Conservation (phyloP, 306 rosid genomes). For the Cucumis melo region DNA sequence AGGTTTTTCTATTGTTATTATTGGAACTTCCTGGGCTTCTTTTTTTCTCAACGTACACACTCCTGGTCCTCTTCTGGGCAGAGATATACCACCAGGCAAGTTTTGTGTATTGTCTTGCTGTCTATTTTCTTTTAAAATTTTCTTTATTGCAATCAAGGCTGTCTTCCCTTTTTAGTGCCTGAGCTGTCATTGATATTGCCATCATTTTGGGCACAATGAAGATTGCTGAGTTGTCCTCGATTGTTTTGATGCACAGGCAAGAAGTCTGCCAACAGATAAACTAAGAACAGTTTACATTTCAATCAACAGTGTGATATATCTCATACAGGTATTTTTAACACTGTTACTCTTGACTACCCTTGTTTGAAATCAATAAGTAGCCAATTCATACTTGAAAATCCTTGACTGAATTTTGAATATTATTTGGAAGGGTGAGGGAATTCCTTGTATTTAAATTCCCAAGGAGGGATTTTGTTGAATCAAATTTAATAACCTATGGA, state of each 20-base stretch:
- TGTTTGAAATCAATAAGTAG: background rate
- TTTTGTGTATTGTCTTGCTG: background rate
- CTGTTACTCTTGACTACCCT: background rate
- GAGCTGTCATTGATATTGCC: background rate
- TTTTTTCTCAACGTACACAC: slow-evolving; percentile 86
- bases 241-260: slow-evolving; percentile 44
- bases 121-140: background rate
- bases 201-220: background rate
- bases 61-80: slow-evolving; percentile 93
- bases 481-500: slow-evolving; percentile 8
- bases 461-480: background rate
- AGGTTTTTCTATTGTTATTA: slow-evolving; percentile 52
- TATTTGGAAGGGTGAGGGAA: background rate
- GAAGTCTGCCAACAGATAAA: slow-evolving; percentile 77
- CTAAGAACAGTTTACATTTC: slow-evolving; percentile 61
- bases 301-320: slow-evolving; percentile 47
- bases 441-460: background rate
- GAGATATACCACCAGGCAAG: slow-evolving; percentile 95
- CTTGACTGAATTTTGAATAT: background rate
- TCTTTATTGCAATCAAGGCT: background rate
- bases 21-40: slow-evolving; percentile 84
- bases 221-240: background rate
- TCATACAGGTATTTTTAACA: slow-evolving; percentile 52
- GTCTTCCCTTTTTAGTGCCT: background rate
- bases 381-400: background rate